phyloP scores from a whole-genome alignment of 1,284 basidiomycete genomes.

The Naganishia albida region DNA sequence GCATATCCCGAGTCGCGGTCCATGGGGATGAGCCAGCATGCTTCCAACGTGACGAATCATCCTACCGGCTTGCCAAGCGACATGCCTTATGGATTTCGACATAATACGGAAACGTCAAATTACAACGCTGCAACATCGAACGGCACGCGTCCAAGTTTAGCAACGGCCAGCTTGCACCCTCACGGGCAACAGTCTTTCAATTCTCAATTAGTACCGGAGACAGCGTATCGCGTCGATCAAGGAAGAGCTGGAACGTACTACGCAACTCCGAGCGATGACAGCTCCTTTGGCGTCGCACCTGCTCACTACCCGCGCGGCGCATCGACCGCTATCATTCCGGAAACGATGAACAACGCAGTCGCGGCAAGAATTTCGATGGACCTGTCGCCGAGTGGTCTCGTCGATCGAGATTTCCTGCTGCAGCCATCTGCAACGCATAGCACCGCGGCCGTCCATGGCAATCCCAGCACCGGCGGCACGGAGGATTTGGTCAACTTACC shows the following conservation, averaged over 20 bases:
- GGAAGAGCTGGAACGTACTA: constrained; percentile 15
- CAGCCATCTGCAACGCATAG: constrained; percentile 3
- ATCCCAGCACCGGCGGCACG: constrained; percentile 21
- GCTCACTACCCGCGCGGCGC: neutral
- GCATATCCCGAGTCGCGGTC: neutral
- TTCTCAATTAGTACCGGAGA: too few relatives aligned
- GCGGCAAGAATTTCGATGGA: constrained; percentile 1
- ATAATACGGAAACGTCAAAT: neutral
- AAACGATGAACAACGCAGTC: constrained; percentile 3
- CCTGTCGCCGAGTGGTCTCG: neutral
- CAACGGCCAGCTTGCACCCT: neutral
- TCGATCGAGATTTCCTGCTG: constrained; percentile 1
- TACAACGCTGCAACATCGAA: neutral
- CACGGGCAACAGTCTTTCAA: constrained; percentile 1
- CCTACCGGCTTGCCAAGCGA: neutral
- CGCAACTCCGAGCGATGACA: constrained; percentile 22
- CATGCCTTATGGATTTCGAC: neutral
- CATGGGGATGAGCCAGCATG: neutral
- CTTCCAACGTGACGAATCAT: neutral
- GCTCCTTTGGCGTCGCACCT: neutral
- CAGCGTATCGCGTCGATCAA: neutral
- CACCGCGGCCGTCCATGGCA: constrained; percentile 16
- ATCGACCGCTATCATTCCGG: neutral
- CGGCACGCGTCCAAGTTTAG: neutral
- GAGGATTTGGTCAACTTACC: constrained; percentile 14